phyloP scores from a whole-genome alignment of 352 stramenopile species.

The Phytophthora citricola region DNA sequence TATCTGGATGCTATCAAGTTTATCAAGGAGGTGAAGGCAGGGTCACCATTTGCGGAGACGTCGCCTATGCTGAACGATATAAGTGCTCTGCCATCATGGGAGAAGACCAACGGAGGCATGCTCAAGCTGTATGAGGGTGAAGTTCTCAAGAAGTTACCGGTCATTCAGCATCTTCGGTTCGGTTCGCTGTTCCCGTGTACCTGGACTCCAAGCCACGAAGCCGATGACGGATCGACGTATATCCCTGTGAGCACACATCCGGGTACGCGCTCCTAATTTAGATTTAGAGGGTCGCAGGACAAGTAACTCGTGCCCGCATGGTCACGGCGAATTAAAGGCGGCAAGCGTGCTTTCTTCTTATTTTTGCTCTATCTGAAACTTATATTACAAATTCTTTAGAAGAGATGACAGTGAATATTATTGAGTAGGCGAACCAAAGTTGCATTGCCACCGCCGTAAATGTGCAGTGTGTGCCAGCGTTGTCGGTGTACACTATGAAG shows the following conservation, averaged over 20 bases:
- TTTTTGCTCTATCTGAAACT: too few species aligned
- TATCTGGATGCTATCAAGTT: conserved; percentile 95
- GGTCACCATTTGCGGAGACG: conserved; percentile 93
- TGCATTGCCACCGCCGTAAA: too few species aligned
- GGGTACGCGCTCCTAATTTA: conserved; percentile 72
- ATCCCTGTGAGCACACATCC: conserved; percentile 66
- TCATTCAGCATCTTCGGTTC: conserved; percentile 99
- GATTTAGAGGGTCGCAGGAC: conserved; percentile 47
- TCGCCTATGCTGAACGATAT: conserved; percentile 96
- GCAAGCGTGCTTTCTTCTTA: too few species aligned
- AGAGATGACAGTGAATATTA: too few species aligned
- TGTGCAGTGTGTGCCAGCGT: too few species aligned
- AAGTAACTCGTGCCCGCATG: too few species aligned
- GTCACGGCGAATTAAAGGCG: too few species aligned
- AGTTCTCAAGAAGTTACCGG: conserved; percentile 97
- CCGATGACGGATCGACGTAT: conserved; percentile 55
- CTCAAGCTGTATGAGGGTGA: conserved; percentile 95
- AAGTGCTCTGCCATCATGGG: conserved; percentile 88
- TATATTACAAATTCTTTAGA: too few species aligned
- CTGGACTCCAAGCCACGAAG: conserved; percentile 70
- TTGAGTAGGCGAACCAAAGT: too few species aligned
- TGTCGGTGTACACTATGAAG: too few species aligned
- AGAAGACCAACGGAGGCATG: conserved; percentile 92
- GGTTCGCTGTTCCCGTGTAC: conserved; percentile 92
- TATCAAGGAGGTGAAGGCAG: conserved; percentile 91